phyloP scores from a whole-genome alignment of 257 asterid species.

The Lycium barbarum region DNA sequence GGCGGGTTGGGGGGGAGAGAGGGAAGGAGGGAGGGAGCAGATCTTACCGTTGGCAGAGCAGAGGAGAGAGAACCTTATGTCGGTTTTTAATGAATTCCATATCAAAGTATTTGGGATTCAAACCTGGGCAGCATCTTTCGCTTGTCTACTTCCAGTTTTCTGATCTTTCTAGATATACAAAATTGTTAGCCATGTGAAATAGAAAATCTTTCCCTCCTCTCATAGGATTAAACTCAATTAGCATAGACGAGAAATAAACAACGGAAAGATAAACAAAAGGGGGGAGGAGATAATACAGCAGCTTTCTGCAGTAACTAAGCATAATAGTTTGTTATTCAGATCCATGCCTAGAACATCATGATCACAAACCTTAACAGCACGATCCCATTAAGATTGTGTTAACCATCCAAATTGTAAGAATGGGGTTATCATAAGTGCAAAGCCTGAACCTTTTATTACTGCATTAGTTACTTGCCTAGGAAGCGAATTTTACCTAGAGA shows the following conservation, averaged over 20 bases:
- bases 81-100: background rate
- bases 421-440: background rate
- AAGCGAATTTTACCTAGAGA: background rate
- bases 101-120: background rate
- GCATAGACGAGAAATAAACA: background rate
- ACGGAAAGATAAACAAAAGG: background rate
- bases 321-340: background rate
- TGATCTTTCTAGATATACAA: background rate
- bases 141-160: background rate
- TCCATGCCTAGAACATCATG: background rate
- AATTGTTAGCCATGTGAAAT: conserved; percentile 11
- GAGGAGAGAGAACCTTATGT: too few species aligned
- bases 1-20: too few species aligned
- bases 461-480: background rate
- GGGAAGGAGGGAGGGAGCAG: too few species aligned
- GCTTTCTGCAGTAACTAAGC: background rate
- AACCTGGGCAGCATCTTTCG: background rate
- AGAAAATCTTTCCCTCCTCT: background rate
- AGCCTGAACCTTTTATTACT: background rate
- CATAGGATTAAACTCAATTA: background rate
- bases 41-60: too few species aligned
- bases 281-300: background rate
- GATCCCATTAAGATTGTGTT: background rate
- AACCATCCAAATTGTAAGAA: background rate
- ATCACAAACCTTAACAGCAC: background rate